Conservation (phyloP, 768 basidiomycete species). For the Rhizopogon salebrosus region DNA sequence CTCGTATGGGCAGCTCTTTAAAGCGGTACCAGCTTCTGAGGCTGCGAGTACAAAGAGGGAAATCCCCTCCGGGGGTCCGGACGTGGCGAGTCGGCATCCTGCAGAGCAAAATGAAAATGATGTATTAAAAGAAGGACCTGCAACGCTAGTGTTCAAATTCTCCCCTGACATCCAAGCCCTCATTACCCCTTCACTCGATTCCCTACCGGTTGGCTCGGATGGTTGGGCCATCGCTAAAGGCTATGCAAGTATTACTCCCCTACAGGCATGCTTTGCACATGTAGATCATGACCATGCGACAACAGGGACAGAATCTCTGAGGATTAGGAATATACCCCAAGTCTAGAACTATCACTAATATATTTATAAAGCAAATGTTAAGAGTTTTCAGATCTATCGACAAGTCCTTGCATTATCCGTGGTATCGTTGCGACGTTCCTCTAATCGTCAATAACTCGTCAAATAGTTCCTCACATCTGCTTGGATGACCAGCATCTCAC, state of each 20-base stretch:
- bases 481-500: conserved; percentile 7
- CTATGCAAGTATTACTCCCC: conserved; percentile 71
- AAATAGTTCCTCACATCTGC: conserved; percentile 17
- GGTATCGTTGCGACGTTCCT: background rate
- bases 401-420: background rate
- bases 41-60: conserved; percentile 15
- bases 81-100: conserved; percentile 27
- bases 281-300: conserved; percentile 4
- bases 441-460: background rate
- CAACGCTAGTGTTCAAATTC: conserved; percentile 66
- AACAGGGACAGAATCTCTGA: conserved; percentile 28
- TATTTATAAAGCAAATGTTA: background rate
- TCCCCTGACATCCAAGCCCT: conserved; percentile 66
- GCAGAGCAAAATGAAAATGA: conserved; percentile 6
- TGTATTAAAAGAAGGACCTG: conserved; percentile 16
- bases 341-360: background rate
- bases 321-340: conserved; percentile 37
- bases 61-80: conserved; percentile 38
- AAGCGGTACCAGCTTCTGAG: conserved; percentile 28
- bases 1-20: conserved; percentile 79
- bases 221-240: conserved; percentile 74
- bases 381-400: background rate
- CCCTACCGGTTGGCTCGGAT: conserved; percentile 75
- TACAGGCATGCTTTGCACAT: conserved; percentile 73
- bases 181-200: conserved; percentile 51